phyloP scores from a whole-genome alignment of 768 basidiomycete species.

The Leccinum olivaceopallidum region DNA sequence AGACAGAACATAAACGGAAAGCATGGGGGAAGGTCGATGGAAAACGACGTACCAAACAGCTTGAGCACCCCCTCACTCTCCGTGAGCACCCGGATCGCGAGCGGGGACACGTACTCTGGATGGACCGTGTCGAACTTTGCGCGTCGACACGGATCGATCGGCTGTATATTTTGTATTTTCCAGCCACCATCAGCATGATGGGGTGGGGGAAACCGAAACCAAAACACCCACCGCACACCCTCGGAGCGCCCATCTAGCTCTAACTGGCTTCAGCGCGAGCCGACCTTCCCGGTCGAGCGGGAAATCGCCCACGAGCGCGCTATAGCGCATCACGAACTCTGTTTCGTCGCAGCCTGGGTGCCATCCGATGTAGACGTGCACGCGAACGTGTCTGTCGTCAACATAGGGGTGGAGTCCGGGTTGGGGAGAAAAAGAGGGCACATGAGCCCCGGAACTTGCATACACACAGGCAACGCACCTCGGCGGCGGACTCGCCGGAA shows the following conservation, averaged over 20 bases:
- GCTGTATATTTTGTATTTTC: slow-evolving; percentile 1
- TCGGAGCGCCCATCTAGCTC: slow-evolving; percentile 24
- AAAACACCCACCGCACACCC: slow-evolving; percentile 24
- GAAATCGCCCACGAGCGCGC: slow-evolving; percentile 29
- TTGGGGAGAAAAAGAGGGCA: neutral
- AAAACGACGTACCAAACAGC: slow-evolving; percentile 23
- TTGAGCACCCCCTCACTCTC: slow-evolving; percentile 29
- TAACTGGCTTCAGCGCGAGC: slow-evolving; percentile 18
- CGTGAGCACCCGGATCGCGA: slow-evolving; percentile 28
- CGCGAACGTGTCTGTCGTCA: slow-evolving; percentile 30
- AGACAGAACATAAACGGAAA: neutral
- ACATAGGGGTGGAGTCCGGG: neutral
- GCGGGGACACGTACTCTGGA: slow-evolving; percentile 28
- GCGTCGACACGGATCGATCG: slow-evolving; percentile 25
- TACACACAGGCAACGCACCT: slow-evolving; percentile 8
- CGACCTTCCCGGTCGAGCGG: slow-evolving; percentile 26
- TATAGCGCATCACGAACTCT: slow-evolving; percentile 28
- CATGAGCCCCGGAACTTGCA: neutral
- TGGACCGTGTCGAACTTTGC: slow-evolving; percentile 21
- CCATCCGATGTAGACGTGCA: slow-evolving; percentile 34
- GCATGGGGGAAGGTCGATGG: neutral
- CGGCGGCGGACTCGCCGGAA: slow-evolving; percentile 19
- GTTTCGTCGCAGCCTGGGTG: slow-evolving; percentile 29
- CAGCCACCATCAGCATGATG: neutral
- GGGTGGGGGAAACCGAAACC: neutral